Conservation (phyloP, 2,329 filamentous ascomycete genomes). For the Aspergillus luchuensis region DNA sequence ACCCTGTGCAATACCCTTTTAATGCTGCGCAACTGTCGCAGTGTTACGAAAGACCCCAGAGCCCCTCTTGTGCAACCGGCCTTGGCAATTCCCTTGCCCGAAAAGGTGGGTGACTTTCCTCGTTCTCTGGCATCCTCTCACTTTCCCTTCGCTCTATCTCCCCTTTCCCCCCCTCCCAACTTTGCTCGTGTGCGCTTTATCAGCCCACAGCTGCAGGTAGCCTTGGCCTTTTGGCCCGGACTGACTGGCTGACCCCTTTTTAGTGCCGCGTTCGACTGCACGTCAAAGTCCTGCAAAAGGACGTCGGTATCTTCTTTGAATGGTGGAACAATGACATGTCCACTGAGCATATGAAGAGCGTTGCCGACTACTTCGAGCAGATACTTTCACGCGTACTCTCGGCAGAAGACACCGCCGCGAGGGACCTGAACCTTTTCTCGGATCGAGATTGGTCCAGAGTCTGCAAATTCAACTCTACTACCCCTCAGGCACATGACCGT, state of each 20-base stretch:
- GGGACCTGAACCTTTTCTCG: constrained; percentile 56
- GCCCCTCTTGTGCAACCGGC: constrained; percentile 27
- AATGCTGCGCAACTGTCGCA: constrained; percentile 36
- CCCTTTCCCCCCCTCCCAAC: neutral
- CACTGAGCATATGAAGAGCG: constrained; percentile 44
- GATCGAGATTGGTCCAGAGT: constrained; percentile 59
- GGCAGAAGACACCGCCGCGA: constrained; percentile 46
- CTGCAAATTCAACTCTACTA: constrained; percentile 54
- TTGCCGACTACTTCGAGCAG: constrained; percentile 57
- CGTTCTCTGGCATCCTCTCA: neutral
- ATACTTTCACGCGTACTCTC: constrained; percentile 53
- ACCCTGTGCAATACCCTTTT: constrained; percentile 40
- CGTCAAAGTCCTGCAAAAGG: constrained; percentile 37
- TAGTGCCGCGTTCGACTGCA: constrained; percentile 41
- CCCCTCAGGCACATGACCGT: constrained; percentile 41
- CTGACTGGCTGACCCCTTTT: neutral
- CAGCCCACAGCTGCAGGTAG: neutral
- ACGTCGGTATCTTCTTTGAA: constrained; percentile 42
- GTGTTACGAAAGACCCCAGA: constrained; percentile 21
- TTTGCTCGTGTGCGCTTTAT: neutral
- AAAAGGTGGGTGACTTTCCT: constrained; percentile 31
- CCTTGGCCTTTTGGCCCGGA: constrained; percentile 7
- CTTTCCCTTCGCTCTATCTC: neutral
- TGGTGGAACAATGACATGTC: constrained; percentile 43
- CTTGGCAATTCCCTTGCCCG: constrained; percentile 33